These are phyloP conservation scores for Aspergillus sp. DNA, from an alignment of 2,329 filamentous ascomycete species.

Conservation along the genomic window DNA sequence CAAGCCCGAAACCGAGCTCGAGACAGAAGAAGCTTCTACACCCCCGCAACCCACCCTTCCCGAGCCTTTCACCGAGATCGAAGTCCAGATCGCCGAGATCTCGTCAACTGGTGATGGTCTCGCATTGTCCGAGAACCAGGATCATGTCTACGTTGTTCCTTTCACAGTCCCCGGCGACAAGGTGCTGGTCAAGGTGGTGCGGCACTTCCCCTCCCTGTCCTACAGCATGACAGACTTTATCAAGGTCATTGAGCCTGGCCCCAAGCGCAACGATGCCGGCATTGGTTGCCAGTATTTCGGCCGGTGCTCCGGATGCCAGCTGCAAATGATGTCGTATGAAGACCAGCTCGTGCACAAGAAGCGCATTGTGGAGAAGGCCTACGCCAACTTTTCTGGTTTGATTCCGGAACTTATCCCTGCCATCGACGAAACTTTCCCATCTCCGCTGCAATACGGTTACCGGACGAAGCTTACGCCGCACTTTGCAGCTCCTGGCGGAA, in stretches of 20 bases:
- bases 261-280: conserved; percentile 73
- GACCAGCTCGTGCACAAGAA: conserved; percentile 85
- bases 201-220: conserved; percentile 64
- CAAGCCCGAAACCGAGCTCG: conserved; percentile 26
- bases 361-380: conserved; percentile 86
- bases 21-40: conserved; percentile 29
- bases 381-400: conserved; percentile 84
- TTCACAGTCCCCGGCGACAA: conserved; percentile 85
- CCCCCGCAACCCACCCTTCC: conserved; percentile 52
- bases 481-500: conserved; percentile 74
- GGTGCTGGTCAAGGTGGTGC: conserved; percentile 75
- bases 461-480: conserved; percentile 96
- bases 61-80: conserved; percentile 70
- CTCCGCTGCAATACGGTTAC: conserved; percentile 88
- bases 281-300: conserved; percentile 85
- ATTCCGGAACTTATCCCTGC: conserved; percentile 72
- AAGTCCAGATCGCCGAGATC: conserved; percentile 77
- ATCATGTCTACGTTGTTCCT: conserved; percentile 80
- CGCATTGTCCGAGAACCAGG: conserved; percentile 66
- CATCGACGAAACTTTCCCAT: conserved; percentile 82
- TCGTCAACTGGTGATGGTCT: conserved; percentile 93
- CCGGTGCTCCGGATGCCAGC: conserved; percentile 87
- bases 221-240: conserved; percentile 83
- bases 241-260: conserved; percentile 71
- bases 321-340: conserved; percentile 91